Evolutionary conservation across 805 yeast species (phyloP).

Genomic region (Brettanomyces sp.): DNA sequence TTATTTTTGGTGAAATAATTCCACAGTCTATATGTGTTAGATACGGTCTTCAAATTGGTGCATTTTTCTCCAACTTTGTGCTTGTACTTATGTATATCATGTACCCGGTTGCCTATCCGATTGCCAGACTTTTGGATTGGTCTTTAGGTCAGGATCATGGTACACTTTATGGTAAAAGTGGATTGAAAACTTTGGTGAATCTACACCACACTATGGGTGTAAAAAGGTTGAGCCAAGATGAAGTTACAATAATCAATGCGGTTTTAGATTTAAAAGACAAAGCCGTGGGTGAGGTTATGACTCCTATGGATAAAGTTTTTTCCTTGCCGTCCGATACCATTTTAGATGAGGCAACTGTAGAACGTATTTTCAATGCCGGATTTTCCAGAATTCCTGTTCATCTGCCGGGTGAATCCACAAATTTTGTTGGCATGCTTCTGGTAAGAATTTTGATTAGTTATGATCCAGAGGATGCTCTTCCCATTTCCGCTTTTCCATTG

Average conservation of each 20-base stretch:
- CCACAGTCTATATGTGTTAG: slow-evolving; percentile 93
- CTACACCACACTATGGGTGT: slow-evolving; percentile 92
- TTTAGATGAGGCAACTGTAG: slow-evolving; percentile 76
- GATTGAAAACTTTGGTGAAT: slow-evolving; percentile 87
- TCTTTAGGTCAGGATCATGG: slow-evolving; percentile 94
- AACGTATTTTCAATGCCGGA: slow-evolving; percentile 86
- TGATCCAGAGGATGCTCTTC: slow-evolving; percentile 92
- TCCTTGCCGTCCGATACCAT: slow-evolving; percentile 79
- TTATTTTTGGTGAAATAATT: slow-evolving; percentile 90
- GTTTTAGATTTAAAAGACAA: slow-evolving; percentile 92
- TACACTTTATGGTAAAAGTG: slow-evolving; percentile 84
- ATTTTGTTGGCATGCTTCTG: slow-evolving; percentile 89
- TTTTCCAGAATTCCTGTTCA: slow-evolving; percentile 93
- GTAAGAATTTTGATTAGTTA: slow-evolving; percentile 89
- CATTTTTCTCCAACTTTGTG: slow-evolving; percentile 85
- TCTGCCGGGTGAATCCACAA: slow-evolving; percentile 77
- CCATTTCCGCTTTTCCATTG: slow-evolving; percentile 86
- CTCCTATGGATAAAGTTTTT: slow-evolving; percentile 84
- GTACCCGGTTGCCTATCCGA: slow-evolving; percentile 91
- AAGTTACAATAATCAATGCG: slow-evolving; percentile 90
- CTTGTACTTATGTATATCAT: slow-evolving; percentile 72
- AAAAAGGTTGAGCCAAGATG: slow-evolving; percentile 87
- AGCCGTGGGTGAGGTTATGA: slow-evolving; percentile 80
- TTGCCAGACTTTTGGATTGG: slow-evolving; percentile 69
- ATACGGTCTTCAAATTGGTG: slow-evolving; percentile 86